Conservation (phyloP, 768 basidiomycete species). For the Zangia roseola region DNA sequence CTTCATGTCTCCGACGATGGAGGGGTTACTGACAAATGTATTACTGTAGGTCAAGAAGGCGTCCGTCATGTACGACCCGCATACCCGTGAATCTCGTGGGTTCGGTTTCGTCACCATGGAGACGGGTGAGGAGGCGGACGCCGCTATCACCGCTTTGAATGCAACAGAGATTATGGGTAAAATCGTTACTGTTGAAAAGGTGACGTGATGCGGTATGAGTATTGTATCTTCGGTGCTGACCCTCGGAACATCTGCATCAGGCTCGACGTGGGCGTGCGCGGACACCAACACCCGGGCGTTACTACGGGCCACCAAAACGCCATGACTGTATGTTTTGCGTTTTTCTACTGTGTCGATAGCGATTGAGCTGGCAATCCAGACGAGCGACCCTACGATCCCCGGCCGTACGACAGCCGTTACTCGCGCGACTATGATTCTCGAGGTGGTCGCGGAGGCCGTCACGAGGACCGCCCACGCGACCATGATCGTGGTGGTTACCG, state of each 20-base stretch:
- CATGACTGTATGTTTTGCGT: slow-evolving; percentile 49
- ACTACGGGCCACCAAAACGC: slow-evolving; percentile 91
- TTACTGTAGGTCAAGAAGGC: slow-evolving; percentile 53
- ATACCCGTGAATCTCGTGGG: slow-evolving; percentile 69
- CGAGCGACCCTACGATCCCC: slow-evolving; percentile 88
- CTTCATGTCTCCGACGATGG: not conserved
- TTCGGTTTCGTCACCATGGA: slow-evolving; percentile 93
- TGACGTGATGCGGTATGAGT: slow-evolving; percentile 33
- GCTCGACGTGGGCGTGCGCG: slow-evolving; percentile 88
- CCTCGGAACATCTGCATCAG: slow-evolving; percentile 36
- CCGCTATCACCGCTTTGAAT: slow-evolving; percentile 82
- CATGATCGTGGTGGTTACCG: slow-evolving; percentile 33
- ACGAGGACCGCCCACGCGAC: slow-evolving; percentile 33
- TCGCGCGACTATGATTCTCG: slow-evolving; percentile 61
- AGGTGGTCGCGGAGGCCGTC: slow-evolving; percentile 45
- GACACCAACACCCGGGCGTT: slow-evolving; percentile 91
- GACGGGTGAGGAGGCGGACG: slow-evolving; percentile 84
- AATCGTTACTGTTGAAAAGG: slow-evolving; percentile 86
- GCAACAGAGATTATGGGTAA: slow-evolving; percentile 87
- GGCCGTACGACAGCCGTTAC: slow-evolving; percentile 90
- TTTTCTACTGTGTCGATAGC: not conserved
- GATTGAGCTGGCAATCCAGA: slow-evolving; percentile 38
- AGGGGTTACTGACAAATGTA: slow-evolving; percentile 3
- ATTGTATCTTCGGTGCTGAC: slow-evolving; percentile 1
- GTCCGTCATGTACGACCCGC: slow-evolving; percentile 70